These are phyloP conservation scores for Telfairia occidentalis DNA, from an alignment of 331 rosid genomes.

Conservation along the genomic window DNA sequence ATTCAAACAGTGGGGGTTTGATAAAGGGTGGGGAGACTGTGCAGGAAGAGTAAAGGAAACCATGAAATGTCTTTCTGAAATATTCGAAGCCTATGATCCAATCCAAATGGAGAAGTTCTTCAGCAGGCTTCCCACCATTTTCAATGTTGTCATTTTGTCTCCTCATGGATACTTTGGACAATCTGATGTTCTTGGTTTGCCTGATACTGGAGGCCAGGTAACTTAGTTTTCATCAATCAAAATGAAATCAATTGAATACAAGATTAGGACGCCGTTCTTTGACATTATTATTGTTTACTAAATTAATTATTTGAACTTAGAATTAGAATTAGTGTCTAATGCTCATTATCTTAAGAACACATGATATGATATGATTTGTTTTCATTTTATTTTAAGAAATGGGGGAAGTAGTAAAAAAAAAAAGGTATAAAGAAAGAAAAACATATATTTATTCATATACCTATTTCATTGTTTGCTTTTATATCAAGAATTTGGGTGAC, in stretches of 20 bases:
- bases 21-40: slow-evolving; percentile 89
- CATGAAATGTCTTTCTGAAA: slow-evolving; percentile 52
- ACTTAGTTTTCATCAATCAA: background rate
- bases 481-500: background rate
- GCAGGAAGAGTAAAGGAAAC: slow-evolving; percentile 67
- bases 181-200: slow-evolving; percentile 84
- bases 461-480: background rate
- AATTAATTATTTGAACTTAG: background rate
- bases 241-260: background rate
- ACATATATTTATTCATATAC: background rate
- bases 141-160: slow-evolving; percentile 74
- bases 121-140: slow-evolving; percentile 60
- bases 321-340: too few species aligned
- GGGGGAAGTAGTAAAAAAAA: background rate
- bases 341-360: too few species aligned
- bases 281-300: background rate
- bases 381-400: background rate
- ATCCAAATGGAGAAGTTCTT: slow-evolving; percentile 46
- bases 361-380: too few species aligned
- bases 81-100: slow-evolving; percentile 83
- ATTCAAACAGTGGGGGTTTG: slow-evolving; percentile 84
- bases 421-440: background rate
- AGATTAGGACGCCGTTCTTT: too few species aligned
- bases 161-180: slow-evolving; percentile 97
- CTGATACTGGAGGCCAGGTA: slow-evolving; percentile 98